Percentiles rank a stretch among this genome's conserved stretches.
Conservation (phyloP, 2,329 filamentous ascomycete species). For the Rachicladosporium sp. region DNA sequence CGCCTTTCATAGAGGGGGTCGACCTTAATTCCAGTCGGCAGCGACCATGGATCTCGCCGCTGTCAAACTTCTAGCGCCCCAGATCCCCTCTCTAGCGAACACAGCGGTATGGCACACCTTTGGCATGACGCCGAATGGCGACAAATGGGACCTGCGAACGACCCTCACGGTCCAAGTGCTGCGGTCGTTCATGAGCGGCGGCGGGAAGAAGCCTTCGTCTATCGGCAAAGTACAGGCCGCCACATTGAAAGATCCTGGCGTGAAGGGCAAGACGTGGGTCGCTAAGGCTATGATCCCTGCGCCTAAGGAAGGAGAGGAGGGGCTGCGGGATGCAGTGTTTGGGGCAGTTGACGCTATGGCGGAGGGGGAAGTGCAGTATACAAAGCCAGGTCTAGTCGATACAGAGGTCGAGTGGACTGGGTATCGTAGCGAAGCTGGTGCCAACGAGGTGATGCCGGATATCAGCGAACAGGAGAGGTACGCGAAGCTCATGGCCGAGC, state of each 20-base stretch:
- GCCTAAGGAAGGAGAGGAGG: conserved; percentile 39
- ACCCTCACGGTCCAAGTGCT: conserved; percentile 60
- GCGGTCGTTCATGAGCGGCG: conserved; percentile 47
- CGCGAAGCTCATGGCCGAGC: conserved; percentile 53
- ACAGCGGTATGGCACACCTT: conserved; percentile 53
- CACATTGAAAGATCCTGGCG: conserved; percentile 49
- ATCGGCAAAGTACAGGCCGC: conserved; percentile 52
- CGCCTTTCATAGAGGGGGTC: no score
- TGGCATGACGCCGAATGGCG: conserved; percentile 54
- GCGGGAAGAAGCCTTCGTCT: conserved; percentile 29
- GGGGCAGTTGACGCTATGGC: conserved; percentile 45
- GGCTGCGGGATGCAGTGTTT: conserved; percentile 45
- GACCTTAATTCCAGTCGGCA: background rate
- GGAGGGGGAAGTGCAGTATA: conserved; percentile 27
- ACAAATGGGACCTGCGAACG: conserved; percentile 67
- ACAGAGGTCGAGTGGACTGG: conserved; percentile 69
- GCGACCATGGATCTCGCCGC: conserved; percentile 13
- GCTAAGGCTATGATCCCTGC: conserved; percentile 53
- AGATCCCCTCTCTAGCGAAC: conserved; percentile 50
- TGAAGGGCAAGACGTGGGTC: conserved; percentile 76
- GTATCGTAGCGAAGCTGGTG: conserved; percentile 44
- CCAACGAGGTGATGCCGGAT: conserved; percentile 39
- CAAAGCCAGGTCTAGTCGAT: conserved; percentile 40
- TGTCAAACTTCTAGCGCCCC: conserved; percentile 36
- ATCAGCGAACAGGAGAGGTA: conserved; percentile 55